phyloP scores from a whole-genome alignment of 805 yeast species.

The Sporopachydermia quercuum region DNA sequence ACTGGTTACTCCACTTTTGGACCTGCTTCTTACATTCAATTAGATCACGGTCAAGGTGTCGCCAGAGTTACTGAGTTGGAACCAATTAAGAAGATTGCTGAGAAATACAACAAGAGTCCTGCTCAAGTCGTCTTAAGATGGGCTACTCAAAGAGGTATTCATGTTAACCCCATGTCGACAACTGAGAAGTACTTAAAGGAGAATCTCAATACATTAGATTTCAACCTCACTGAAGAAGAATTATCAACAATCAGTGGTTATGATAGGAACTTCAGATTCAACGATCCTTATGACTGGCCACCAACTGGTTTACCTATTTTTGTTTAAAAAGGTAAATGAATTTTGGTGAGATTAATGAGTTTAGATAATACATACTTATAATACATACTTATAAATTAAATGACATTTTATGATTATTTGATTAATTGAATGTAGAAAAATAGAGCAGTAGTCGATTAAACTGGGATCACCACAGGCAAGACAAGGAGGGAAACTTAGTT shows the following conservation, averaged over 20 bases:
- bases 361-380: neutral
- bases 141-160: conserved; percentile 39
- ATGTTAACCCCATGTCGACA: conserved; percentile 36
- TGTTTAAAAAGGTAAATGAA: conserved; percentile 9
- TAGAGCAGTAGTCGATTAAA: too few relatives aligned
- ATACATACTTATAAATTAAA: too few relatives aligned
- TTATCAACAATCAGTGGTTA: conserved; percentile 33
- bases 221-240: conserved; percentile 34
- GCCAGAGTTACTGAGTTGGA: conserved; percentile 22
- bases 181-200: conserved; percentile 25
- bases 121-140: conserved; percentile 43
- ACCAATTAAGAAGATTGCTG: conserved; percentile 20
- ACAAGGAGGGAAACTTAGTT: too few relatives aligned
- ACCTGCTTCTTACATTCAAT: conserved; percentile 33
- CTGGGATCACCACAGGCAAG: too few relatives aligned
- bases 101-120: conserved; percentile 25
- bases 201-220: conserved; percentile 27
- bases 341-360: neutral
- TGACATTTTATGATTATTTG: too few relatives aligned
- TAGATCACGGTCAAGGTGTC: conserved; percentile 10
- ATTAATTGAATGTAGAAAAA: too few relatives aligned
- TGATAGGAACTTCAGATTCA: conserved; percentile 54
- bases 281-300: conserved; percentile 45
- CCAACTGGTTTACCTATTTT: conserved; percentile 22
- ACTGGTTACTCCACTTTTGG: conserved; percentile 36